A percentile compares a stretch with the other conserved stretches of the same genome.
Evolutionary conservation across 1,284 basidiomycete species (phyloP).

Genomic region (Amylostereum areolatum): DNA sequence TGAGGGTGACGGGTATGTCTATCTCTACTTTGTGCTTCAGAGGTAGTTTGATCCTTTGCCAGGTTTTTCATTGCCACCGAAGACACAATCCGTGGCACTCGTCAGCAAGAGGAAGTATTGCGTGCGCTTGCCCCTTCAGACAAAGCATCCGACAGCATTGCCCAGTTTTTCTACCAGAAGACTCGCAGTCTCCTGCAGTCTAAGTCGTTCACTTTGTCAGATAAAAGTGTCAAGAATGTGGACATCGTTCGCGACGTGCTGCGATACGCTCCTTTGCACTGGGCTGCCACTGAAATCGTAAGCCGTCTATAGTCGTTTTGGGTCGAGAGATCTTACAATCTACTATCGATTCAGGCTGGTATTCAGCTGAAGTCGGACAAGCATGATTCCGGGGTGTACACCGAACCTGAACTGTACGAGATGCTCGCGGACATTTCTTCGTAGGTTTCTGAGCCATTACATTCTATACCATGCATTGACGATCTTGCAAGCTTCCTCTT

Average conservation of each 20-base stretch:
- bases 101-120: conserved; percentile 45
- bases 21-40: neutral
- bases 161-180: conserved; percentile 54
- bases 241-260: conserved; percentile 72
- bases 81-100: conserved; percentile 28
- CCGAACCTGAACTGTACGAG: conserved; percentile 53
- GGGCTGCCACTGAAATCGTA: conserved; percentile 66
- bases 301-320: conserved; percentile 15
- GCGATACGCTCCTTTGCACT: conserved; percentile 58
- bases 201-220: conserved; percentile 49
- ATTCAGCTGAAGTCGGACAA: conserved; percentile 63
- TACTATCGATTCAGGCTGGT: conserved; percentile 47
- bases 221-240: conserved; percentile 42
- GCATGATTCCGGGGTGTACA: conserved; percentile 50
- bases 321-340: neutral
- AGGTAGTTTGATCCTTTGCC: conserved; percentile 1
- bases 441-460: conserved; percentile 29
- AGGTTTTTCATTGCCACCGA: conserved; percentile 55
- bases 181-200: conserved; percentile 49
- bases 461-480: conserved; percentile 1
- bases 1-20: conserved; percentile 49
- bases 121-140: conserved; percentile 39
- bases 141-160: conserved; percentile 43
- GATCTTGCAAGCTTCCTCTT: conserved; percentile 55
- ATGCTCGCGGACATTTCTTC: conserved; percentile 65